A percentile compares a stretch with the other conserved stretches of the same genome.
These are phyloP conservation scores for Orbilia oligospora DNA, from an alignment of 2,329 filamentous ascomycete species.

Conservation along the genomic window DNA sequence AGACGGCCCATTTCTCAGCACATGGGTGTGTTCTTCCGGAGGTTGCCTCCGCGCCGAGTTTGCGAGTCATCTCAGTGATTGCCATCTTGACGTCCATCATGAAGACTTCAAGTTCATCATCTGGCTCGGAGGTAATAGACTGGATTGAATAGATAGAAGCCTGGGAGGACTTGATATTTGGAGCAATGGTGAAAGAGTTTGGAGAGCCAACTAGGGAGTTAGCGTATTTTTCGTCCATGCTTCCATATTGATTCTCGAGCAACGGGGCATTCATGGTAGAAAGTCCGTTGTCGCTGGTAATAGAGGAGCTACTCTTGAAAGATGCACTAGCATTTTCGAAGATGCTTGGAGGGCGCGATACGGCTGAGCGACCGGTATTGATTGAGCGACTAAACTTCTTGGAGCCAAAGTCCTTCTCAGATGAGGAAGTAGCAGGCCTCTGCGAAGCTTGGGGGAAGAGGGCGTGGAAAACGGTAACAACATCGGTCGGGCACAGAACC, in stretches of 20 bases:
- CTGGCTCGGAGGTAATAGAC: slow-evolving; percentile 49
- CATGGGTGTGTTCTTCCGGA: slow-evolving; percentile 82
- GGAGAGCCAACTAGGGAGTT: slow-evolving; percentile 54
- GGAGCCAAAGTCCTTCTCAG: slow-evolving; percentile 70
- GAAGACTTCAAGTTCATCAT: slow-evolving; percentile 54
- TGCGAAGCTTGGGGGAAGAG: slow-evolving; percentile 75
- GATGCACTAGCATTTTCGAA: slow-evolving; percentile 75
- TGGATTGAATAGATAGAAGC: slow-evolving; percentile 65
- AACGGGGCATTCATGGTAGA: slow-evolving; percentile 70
- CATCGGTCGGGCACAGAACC: slow-evolving; percentile 82
- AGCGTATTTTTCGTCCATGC: slow-evolving; percentile 70
- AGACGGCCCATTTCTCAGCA: slow-evolving; percentile 84
- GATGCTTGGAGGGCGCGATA: slow-evolving; percentile 67
- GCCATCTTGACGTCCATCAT: slow-evolving; percentile 75
- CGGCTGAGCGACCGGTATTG: slow-evolving; percentile 46
- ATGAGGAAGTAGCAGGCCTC: slow-evolving; percentile 63
- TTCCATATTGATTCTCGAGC: slow-evolving; percentile 72
- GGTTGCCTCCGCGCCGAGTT: slow-evolving; percentile 75
- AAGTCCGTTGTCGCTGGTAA: slow-evolving; percentile 78
- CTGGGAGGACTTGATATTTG: slow-evolving; percentile 67
- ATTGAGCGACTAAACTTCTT: slow-evolving; percentile 66
- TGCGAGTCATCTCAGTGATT: slow-evolving; percentile 79
- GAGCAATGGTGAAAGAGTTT: slow-evolving; percentile 60
- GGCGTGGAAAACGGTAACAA: slow-evolving; percentile 84
- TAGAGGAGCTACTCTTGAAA: slow-evolving; percentile 79